Base-by-base conservation (phyloP, 192 early-diverging fungal genomes). In the Spizellomyces sp. region DNA sequence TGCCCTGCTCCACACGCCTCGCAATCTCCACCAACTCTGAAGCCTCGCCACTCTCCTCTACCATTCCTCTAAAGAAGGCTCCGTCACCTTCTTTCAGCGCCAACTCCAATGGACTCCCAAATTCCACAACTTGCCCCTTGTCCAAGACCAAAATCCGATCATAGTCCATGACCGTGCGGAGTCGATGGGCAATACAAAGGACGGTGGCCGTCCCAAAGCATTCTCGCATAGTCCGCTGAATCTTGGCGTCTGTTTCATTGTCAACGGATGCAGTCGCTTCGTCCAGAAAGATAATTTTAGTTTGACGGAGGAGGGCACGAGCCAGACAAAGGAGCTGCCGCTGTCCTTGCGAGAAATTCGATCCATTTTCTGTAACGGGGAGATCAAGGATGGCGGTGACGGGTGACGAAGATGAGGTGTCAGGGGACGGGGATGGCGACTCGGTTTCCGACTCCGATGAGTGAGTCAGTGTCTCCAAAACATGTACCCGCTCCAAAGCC, bases 11-110 rank as follows among this genome's bases (percentile, higher is more conserved):
- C 12, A 48, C 71, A 44, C n/a, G 17, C 12, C 69, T 67, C 27
- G 80, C 80, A 22, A 93, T 84, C 36, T 84, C 83, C 45, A 88
- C 66, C 62, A 97, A 70, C 8, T 91, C 83, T 5, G 81, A 82
- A 73, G 86, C 90, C 64, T 96, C 95, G 4, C 91, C 91, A 44
- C 90, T 90, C 48, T 90, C 86, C 41, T 86, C 83, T 64, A 91
- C 94, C 92, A 98, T 93, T 45, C 76, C 77, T 19, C 83, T 58
- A 77, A 98, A 95, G 5, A 87, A 22, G 43, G 90, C 83, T 10
- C 68, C 68, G 4, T 58, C 54, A 6, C 72, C 75, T 21, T 74
- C 73, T 55, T 92, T 62, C 78, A 95, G 78, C n/a, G n/a, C n/a
- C 61, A 62, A 36, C 61, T 6, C 17, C 6, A 48, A 46, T 36